phyloP scores from a whole-genome alignment of 2,329 filamentous ascomycete species.

The Aspergillus terreus region DNA sequence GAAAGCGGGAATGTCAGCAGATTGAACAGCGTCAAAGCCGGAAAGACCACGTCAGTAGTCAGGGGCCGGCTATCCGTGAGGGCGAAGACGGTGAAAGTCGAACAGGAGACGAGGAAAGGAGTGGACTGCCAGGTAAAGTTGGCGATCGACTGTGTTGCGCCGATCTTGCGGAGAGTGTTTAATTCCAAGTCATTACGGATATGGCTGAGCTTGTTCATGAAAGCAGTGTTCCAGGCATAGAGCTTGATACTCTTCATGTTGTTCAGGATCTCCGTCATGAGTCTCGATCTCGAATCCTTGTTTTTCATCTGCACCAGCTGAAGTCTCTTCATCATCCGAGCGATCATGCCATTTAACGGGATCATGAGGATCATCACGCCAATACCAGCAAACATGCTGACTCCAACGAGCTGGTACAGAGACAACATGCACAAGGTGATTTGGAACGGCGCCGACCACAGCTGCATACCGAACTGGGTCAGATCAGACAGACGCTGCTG shows the following conservation, averaged over 20 bases:
- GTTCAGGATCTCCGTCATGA: conserved; percentile 97
- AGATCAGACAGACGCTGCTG: conserved; percentile 92
- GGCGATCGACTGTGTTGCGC: conserved; percentile 85
- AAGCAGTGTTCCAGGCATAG: conserved; percentile 94
- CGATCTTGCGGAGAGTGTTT: conserved; percentile 93
- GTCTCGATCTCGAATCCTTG: conserved; percentile 85
- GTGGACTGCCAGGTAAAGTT: conserved; percentile 99
- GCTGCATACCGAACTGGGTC: conserved; percentile 89
- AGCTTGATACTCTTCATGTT: conserved; percentile 99
- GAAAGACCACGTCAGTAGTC: conserved; percentile 94
- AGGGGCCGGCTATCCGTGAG: conserved; percentile 75
- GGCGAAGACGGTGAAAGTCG: conserved; percentile 92
- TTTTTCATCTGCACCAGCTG: conserved; percentile 99
- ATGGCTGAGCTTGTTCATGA: conserved; percentile 95
- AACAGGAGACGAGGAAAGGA: conserved; percentile 95
- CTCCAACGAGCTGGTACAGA: conserved; percentile 88
- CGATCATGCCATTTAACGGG: conserved; percentile 88
- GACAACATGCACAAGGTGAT: conserved; percentile 94
- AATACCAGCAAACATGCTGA: conserved; percentile 93
- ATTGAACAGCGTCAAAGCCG: conserved; percentile 89
- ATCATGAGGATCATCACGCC: conserved; percentile 97
- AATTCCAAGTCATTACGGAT: conserved; percentile 95
- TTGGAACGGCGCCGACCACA: conserved; percentile 97
- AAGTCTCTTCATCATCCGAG: conserved; percentile 85
- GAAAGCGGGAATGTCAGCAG: conserved; percentile 91